Evolutionary conservation across 2,329 filamentous ascomycete genomes (phyloP).

Genomic region (Colletotrichum tabaci): DNA sequence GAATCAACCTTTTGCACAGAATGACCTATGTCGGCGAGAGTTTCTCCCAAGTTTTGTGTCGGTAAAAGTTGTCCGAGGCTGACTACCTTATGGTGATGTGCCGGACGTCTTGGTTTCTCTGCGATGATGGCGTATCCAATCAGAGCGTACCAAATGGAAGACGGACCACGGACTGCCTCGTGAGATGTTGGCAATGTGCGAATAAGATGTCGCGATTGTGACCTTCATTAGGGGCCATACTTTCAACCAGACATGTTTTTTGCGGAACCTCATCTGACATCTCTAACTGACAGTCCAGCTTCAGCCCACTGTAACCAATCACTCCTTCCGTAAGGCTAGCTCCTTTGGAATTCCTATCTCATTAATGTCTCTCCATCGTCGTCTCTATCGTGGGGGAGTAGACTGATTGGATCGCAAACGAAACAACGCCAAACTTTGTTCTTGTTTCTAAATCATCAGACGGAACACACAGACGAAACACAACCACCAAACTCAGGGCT

Average conservation of each 20-base stretch:
- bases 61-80: too few species aligned
- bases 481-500: background rate
- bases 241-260: constrained; percentile 3
- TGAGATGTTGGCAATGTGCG: background rate
- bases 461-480: constrained; percentile 29
- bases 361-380: too few species aligned
- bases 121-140: background rate
- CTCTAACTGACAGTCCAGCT: background rate
- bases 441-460: constrained; percentile 30
- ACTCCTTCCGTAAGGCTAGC: too few species aligned
- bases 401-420: background rate
- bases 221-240: constrained; percentile 1
- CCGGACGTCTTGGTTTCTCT: background rate
- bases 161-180: background rate
- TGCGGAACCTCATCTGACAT: constrained; percentile 18
- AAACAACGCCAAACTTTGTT: constrained; percentile 25
- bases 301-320: background rate
- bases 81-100: background rate
- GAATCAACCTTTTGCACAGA: background rate
- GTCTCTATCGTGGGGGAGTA: too few species aligned
- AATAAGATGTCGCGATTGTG: background rate
- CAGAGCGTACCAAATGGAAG: background rate
- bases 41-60: background rate
- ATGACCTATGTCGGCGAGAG: background rate
- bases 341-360: too few species aligned